A percentile compares a stretch with the other conserved stretches of the same genome.
These are phyloP conservation scores for Solanum commersonii DNA, from an alignment of 257 asterid species.

Conservation along the genomic window DNA sequence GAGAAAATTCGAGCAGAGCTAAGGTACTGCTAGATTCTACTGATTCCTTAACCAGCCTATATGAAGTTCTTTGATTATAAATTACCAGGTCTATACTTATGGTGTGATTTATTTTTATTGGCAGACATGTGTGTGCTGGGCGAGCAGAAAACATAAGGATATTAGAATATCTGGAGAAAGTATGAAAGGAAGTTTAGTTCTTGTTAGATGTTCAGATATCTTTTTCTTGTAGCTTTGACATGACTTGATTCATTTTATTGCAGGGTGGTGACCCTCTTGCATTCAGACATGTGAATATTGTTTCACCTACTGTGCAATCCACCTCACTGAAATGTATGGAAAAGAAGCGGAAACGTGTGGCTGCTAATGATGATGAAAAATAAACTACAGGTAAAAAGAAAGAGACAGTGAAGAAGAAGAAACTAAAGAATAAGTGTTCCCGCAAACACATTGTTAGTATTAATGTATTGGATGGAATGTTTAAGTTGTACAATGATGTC, in stretches of 20 bases:
- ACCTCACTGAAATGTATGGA: not conserved
- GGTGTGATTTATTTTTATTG: not conserved
- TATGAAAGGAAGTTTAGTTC: not conserved
- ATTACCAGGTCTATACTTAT: not conserved
- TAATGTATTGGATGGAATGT: not conserved
- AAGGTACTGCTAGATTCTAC: not conserved
- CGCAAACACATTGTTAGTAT: not conserved
- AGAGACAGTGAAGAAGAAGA: not conserved
- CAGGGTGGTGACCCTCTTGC: not conserved
- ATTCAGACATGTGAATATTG: not conserved
- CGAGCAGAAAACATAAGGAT: not conserved
- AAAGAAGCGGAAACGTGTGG: not conserved
- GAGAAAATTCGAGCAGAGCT: not conserved
- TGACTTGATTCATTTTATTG: not conserved
- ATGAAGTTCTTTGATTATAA: not conserved
- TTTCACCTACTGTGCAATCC: not conserved
- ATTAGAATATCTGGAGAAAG: not conserved
- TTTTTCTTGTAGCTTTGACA: not conserved
- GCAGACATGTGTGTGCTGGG: not conserved
- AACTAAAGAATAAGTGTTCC: not conserved
- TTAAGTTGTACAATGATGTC: not conserved
- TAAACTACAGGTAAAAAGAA: not conserved
- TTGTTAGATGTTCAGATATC: not conserved
- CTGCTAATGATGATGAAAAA: not conserved
- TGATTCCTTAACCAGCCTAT: not conserved